phyloP scores from a whole-genome alignment of 2,329 filamentous ascomycete species.

The Ophiostoma quercus region DNA sequence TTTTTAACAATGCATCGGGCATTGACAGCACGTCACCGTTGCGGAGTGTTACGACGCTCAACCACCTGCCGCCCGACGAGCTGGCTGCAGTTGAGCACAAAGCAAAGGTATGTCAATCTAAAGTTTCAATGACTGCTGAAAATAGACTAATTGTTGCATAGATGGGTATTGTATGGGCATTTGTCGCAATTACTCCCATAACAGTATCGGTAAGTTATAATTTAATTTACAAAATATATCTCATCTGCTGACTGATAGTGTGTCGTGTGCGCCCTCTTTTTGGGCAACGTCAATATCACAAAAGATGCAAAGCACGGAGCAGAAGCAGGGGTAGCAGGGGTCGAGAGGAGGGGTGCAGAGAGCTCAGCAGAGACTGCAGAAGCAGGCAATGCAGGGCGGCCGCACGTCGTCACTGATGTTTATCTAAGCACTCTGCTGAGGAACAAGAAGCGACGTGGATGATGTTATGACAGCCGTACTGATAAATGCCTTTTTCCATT shows the following conservation, averaged over 20 bases:
- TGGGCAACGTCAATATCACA: constrained; percentile 36
- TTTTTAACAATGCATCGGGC: constrained; percentile 56
- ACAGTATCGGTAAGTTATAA: constrained; percentile 40
- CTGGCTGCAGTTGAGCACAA: constrained; percentile 39
- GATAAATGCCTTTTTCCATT: not conserved
- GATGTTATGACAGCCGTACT: not conserved
- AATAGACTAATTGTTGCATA: constrained; percentile 13
- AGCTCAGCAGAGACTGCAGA: not conserved
- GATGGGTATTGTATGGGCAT: constrained; percentile 59
- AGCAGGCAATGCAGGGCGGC: not conserved
- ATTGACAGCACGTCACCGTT: constrained; percentile 30
- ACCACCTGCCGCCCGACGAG: constrained; percentile 33
- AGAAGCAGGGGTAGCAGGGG: not conserved
- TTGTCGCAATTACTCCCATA: constrained; percentile 57
- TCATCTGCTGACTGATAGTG: constrained; percentile 25
- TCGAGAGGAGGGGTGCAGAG: not conserved
- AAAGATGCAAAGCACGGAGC: constrained; percentile 21
- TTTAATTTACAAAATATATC: no score
- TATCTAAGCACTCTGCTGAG: constrained; percentile 4
- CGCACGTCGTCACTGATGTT: constrained; percentile 18
- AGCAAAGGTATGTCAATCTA: constrained; percentile 35
- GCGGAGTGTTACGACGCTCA: constrained; percentile 37
- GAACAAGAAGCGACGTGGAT: not conserved
- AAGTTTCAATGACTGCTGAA: not conserved
- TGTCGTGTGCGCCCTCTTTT: constrained; percentile 30